A percentile compares a stretch with the other conserved stretches of the same genome.
These are phyloP conservation scores for Fomes fomentarius DNA, from an alignment of 1,284 basidiomycete genomes.

Conservation along the genomic window DNA sequence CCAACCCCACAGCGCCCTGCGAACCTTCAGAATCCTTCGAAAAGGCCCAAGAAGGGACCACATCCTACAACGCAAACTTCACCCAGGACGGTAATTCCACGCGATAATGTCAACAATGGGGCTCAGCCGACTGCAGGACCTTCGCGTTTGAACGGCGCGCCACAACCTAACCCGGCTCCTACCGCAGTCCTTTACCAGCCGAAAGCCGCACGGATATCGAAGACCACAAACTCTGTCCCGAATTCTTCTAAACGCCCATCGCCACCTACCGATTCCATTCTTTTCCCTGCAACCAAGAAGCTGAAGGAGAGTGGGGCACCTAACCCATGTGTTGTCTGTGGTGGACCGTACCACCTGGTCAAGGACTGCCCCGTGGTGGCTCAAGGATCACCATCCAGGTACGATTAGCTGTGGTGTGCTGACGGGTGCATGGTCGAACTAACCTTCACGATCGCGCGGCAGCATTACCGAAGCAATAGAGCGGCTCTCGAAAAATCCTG, in stretches of 20 bases:
- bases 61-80: not conserved
- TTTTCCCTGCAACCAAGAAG: constrained; percentile 43
- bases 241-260: constrained; percentile 41
- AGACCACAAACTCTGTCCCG: constrained; percentile 15
- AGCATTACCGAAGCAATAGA: constrained; percentile 38
- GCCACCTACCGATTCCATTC: constrained; percentile 32
- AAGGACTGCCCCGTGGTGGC: constrained; percentile 56
- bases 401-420: constrained; percentile 7
- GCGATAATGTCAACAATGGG: not conserved
- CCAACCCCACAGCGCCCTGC: not conserved
- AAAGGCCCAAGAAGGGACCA: constrained; percentile 15
- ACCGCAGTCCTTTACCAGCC: constrained; percentile 13
- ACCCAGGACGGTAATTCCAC: not conserved
- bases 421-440: not conserved
- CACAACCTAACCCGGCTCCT: not conserved
- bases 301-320: constrained; percentile 30
- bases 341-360: constrained; percentile 45
- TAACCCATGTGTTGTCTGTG: constrained; percentile 50
- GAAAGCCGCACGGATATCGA: constrained; percentile 1
- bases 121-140: constrained; percentile 12
- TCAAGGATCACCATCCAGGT: constrained; percentile 58
- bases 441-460: not conserved
- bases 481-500: constrained; percentile 47
- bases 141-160: constrained; percentile 6
- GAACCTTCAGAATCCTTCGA: no score